phyloP scores from a whole-genome alignment of 148 eudicot genomes.

The Linanthus parryae region DNA sequence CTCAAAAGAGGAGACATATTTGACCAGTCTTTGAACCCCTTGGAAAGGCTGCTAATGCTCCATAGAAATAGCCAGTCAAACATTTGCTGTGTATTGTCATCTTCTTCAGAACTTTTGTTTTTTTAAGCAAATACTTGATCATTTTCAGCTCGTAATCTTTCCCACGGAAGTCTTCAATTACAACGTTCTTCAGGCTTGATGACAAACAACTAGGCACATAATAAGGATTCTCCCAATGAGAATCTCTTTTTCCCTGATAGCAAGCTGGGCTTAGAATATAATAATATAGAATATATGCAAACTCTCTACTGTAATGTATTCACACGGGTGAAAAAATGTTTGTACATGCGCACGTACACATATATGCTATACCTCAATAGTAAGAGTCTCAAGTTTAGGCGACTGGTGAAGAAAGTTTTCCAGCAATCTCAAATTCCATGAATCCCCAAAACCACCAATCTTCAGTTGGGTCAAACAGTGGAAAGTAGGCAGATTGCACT shows the following conservation, averaged over 20 bases:
- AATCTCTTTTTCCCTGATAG: background rate
- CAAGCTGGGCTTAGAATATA: background rate
- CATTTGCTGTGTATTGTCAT: too few relatives aligned
- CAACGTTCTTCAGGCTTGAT: background rate
- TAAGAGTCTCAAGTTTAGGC: slow-evolving; percentile 4
- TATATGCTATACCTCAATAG: background rate
- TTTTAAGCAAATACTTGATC: slow-evolving; percentile 1
- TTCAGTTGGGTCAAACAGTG: background rate
- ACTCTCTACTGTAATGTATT: too few relatives aligned
- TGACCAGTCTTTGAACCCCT: too few relatives aligned
- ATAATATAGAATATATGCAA: too few relatives aligned
- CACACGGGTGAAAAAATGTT: too few relatives aligned
- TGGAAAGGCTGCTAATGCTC: too few relatives aligned
- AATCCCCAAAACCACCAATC: background rate
- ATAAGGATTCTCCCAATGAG: background rate
- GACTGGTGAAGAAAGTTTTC: slow-evolving; percentile 3
- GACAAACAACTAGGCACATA: slow-evolving; percentile 11
- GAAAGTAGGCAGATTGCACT: slow-evolving; percentile 3
- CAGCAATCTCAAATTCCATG: background rate
- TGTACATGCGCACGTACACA: background rate
- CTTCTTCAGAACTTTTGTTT: too few relatives aligned
- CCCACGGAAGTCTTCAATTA: background rate
- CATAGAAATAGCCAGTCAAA: too few relatives aligned
- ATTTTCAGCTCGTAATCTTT: background rate
- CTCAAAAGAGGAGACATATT: too few relatives aligned